phyloP scores from a whole-genome alignment of 2,329 filamentous ascomycete species.

The Colletotrichum melonis region DNA sequence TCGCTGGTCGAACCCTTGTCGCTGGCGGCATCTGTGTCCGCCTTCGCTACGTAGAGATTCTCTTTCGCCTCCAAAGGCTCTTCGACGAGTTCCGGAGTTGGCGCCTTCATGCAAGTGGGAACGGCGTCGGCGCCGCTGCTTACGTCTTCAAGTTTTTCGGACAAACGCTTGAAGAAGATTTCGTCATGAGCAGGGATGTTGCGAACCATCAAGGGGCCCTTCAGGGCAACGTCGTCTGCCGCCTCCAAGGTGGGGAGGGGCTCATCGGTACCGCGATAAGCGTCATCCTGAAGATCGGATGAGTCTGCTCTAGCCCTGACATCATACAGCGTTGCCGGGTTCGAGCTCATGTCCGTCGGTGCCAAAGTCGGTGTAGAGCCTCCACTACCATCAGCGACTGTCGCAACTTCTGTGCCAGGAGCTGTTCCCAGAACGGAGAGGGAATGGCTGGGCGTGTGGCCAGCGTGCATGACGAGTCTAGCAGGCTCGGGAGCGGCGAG shows the following conservation, averaged over 20 bases:
- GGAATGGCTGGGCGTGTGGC: constrained; percentile 72
- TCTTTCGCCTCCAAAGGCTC: constrained; percentile 27
- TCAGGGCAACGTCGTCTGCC: constrained; percentile 58
- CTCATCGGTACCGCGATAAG: constrained; percentile 37
- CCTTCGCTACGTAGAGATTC: constrained; percentile 3
- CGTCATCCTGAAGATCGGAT: constrained; percentile 31
- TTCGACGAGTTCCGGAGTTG: constrained; percentile 44
- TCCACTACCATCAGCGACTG: constrained; percentile 53
- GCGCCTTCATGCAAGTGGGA: constrained; percentile 54
- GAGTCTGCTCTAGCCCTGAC: constrained; percentile 23
- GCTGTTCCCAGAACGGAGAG: constrained; percentile 62
- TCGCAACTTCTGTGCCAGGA: constrained; percentile 52
- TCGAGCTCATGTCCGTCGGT: constrained; percentile 38
- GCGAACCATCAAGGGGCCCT: constrained; percentile 64
- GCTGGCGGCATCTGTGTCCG: constrained; percentile 29
- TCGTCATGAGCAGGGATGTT: constrained; percentile 69
- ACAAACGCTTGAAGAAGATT: constrained; percentile 61
- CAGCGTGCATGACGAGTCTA: constrained; percentile 70
- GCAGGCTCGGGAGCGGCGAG: constrained; percentile 60
- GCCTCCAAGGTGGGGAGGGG: constrained; percentile 48
- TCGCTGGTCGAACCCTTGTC: constrained; percentile 7
- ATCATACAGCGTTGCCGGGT: constrained; percentile 31
- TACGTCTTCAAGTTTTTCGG: constrained; percentile 63
- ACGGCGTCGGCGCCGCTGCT: constrained; percentile 58
- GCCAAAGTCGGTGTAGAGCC: constrained; percentile 47